Base-by-base conservation (phyloP, 345 rosid genomes). In the Aurinia saxatilis region DNA sequence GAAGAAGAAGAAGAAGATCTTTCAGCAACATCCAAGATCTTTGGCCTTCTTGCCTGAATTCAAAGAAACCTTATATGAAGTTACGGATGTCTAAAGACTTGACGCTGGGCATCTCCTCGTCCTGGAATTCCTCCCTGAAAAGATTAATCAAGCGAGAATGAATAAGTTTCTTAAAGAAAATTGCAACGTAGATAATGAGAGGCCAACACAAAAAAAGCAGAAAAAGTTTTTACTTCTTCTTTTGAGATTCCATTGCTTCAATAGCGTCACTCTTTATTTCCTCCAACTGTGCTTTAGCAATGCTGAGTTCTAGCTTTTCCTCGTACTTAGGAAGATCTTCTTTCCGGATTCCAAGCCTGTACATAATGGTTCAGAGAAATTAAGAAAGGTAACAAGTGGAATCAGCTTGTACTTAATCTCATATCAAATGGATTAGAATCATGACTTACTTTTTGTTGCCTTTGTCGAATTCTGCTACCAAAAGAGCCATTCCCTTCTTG, bases 181-280 rank as follows among this genome's bases (percentile, higher is more conserved):
- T 57, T 27, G 30, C 1, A 9, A 41, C 10, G 14, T 8, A 63
- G 37, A 57, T 39, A 21, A 37, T 57, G 15, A 34, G 23, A 8
- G 15, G 55, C 30, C n/a, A n/a, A 21, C 0, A 23, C 7, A 18
- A 17, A 0, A 7, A 12, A 2, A 14, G 9, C 7, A n/a, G 27
- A 45, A 54, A 6, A 39, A 31, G 30, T 27, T 27, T 47, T 47
- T 71, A 90, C 99, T 86, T 80, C 80, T 95, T 95, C 82, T 77
- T 82, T 73, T 90, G 97, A 50, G 98, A 74, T 75, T 88, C 96
- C 97, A 95, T 90, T 15, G 89, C 96, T 71, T 95, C 99, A 46
- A 82, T 34, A 38, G 96, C 95, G 55, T 88, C 90, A 72, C 90
- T 86, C 82, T 88, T 90, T 72, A 90, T 77, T 48, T 95, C 96